These are phyloP conservation scores for Zygosaccharomyces siamensis DNA, from an alignment of 805 yeast genomes.

Conservation along the genomic window DNA sequence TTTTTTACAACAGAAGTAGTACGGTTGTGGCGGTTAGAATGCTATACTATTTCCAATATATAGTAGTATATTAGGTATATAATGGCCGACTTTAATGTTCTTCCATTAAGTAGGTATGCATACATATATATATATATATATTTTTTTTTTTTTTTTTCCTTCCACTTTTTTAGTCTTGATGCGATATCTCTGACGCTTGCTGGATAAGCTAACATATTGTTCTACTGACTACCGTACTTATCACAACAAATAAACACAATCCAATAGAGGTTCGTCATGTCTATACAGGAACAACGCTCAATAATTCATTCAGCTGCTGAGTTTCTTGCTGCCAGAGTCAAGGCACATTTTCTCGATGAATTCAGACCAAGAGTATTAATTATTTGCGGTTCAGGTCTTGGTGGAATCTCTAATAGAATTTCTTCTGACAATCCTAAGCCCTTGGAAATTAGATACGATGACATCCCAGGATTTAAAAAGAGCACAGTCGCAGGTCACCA, in stretches of 20 bases:
- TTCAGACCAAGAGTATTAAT: constrained; percentile 60
- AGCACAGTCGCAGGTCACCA: constrained; percentile 91
- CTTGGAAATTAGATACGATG: constrained; percentile 53
- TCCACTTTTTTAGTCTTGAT: background rate
- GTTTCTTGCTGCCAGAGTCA: constrained; percentile 12
- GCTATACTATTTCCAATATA: background rate
- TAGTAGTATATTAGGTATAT: background rate
- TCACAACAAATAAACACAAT: background rate
- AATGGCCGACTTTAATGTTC: background rate
- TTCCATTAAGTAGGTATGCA: background rate
- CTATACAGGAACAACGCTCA: constrained; percentile 17
- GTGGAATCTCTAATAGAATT: constrained; percentile 64
- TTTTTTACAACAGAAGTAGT: background rate
- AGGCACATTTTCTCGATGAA: constrained; percentile 13
- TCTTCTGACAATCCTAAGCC: constrained; percentile 34
- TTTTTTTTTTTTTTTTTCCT: background rate
- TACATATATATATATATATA: background rate
- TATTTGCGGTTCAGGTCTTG: constrained; percentile 93
- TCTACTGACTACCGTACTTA: background rate
- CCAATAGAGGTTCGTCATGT: background rate
- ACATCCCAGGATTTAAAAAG: constrained; percentile 72
- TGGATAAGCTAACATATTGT: too few species aligned
- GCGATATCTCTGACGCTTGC: too few species aligned
- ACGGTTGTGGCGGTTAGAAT: background rate
- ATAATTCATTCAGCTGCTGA: constrained; percentile 17